Conservation (phyloP, 2,329 filamentous ascomycete species). For the Zymoseptoria brevis region DNA sequence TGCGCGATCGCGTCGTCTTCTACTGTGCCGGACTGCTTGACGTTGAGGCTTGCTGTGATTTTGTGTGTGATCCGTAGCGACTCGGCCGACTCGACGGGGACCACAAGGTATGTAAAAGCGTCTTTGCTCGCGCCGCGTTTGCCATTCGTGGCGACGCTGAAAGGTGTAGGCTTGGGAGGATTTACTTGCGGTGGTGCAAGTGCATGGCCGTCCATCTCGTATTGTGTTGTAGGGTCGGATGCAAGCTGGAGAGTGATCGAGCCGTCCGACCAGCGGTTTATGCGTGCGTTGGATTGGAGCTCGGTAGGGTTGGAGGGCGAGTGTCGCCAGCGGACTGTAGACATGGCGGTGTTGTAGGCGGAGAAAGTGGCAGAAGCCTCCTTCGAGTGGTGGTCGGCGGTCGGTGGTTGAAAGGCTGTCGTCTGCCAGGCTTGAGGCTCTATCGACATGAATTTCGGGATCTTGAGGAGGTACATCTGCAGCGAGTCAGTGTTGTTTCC, state of each 20-base stretch:
- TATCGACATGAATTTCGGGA: conserved; percentile 65
- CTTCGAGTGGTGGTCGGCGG: conserved; percentile 47
- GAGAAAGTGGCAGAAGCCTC: conserved; percentile 44
- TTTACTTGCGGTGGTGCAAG: conserved; percentile 54
- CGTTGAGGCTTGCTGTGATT: conserved; percentile 62
- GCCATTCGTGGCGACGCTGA: conserved; percentile 26
- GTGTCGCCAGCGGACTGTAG: conserved; percentile 61
- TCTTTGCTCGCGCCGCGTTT: conserved; percentile 51
- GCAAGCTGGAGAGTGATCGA: conserved; percentile 69
- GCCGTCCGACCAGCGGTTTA: conserved; percentile 73
- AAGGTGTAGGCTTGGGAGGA: conserved; percentile 43
- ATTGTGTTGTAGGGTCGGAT: conserved; percentile 59
- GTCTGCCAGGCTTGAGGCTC: conserved; percentile 60
- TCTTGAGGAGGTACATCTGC: conserved; percentile 60
- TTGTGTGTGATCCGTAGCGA: conserved; percentile 67
- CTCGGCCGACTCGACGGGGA: conserved; percentile 60
- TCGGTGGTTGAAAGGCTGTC: conserved; percentile 58
- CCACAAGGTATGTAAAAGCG: conserved; percentile 67
- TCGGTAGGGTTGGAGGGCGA: conserved; percentile 57
- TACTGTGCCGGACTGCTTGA: conserved; percentile 58
- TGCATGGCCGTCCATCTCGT: conserved; percentile 62
- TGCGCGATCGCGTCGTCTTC: conserved; percentile 64
- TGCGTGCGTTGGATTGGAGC: conserved; percentile 65
- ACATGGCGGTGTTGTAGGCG: conserved; percentile 56
- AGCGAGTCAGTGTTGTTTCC: background rate